These are phyloP conservation scores for Fusarium pseudocircinatum DNA, from an alignment of 2,329 filamentous ascomycete species.

Conservation along the genomic window DNA sequence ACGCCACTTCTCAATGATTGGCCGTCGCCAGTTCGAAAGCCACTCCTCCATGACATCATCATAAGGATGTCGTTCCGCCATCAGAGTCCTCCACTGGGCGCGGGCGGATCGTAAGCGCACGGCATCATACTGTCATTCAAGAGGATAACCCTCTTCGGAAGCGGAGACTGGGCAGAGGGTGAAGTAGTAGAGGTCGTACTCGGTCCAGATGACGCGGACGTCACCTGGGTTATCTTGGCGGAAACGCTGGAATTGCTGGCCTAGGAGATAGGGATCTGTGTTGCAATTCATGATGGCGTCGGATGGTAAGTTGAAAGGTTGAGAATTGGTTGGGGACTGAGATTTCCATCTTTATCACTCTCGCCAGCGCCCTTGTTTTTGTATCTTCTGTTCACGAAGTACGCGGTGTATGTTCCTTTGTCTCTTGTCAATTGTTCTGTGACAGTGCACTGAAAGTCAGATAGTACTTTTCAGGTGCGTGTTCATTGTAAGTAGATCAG, in stretches of 20 bases:
- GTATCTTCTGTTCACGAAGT: background rate
- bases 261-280: background rate
- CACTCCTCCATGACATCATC: background rate
- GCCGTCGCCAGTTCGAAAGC: background rate
- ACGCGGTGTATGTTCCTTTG: background rate
- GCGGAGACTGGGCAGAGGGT: background rate
- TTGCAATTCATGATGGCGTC: background rate
- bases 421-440: background rate
- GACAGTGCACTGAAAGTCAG: too few relatives aligned
- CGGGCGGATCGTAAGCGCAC: background rate
- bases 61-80: background rate
- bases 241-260: background rate
- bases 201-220: background rate
- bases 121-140: background rate
- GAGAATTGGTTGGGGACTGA: background rate
- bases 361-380: rapidly evolving
- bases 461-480: rapidly evolving
- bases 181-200: background rate
- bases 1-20: background rate
- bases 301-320: background rate
- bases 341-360: background rate
- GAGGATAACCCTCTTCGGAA: background rate
- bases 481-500: background rate
- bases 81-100: background rate
- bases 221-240: background rate